These are phyloP conservation scores for Colletotrichum theobromicola DNA, from an alignment of 2,329 filamentous ascomycete species.

Conservation along the genomic window DNA sequence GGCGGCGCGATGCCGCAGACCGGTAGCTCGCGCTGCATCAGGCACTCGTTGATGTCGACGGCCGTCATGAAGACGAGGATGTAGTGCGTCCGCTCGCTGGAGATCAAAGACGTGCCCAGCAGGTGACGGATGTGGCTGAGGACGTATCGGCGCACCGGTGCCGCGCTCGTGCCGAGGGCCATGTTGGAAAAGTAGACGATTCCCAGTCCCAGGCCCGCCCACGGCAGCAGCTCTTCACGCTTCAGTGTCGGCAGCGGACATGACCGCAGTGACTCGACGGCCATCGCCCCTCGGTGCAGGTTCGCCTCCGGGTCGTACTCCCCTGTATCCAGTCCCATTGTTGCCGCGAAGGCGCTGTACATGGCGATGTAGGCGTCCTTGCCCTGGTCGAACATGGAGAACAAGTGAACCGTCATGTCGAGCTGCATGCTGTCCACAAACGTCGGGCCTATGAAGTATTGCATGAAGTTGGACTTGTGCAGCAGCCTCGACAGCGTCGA, in stretches of 20 bases:
- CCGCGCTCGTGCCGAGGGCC: slow-evolving; percentile 18
- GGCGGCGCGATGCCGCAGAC: slow-evolving; percentile 24
- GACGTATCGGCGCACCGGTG: slow-evolving; percentile 12
- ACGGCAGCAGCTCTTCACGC: slow-evolving; percentile 10
- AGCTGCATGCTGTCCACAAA: slow-evolving; percentile 20
- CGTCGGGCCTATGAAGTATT: slow-evolving; percentile 11
- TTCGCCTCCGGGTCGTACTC: slow-evolving; percentile 13
- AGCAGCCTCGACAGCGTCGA: slow-evolving; percentile 2
- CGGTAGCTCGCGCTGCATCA: slow-evolving; percentile 26
- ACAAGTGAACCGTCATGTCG: slow-evolving; percentile 17
- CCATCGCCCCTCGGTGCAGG: slow-evolving; percentile 14
- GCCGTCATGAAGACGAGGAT: slow-evolving; percentile 25
- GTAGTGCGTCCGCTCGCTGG: slow-evolving; percentile 8
- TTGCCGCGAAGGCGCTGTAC: slow-evolving; percentile 15
- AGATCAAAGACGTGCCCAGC: slow-evolving; percentile 4
- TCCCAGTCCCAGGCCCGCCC: slow-evolving; percentile 8
- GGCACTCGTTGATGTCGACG: slow-evolving; percentile 28
- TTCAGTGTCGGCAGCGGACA: slow-evolving; percentile 6
- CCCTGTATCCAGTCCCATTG: slow-evolving; percentile 10
- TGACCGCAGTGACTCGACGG: slow-evolving; percentile 13
- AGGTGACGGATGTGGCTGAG: slow-evolving; percentile 18
- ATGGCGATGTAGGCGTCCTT: slow-evolving; percentile 20
- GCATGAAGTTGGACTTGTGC: slow-evolving; percentile 18
- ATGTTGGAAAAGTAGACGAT: slow-evolving; percentile 19
- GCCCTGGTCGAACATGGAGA: slow-evolving; percentile 18